A percentile compares a stretch with the other conserved stretches of the same genome.
Evolutionary conservation across 2,329 filamentous ascomycete species (phyloP).

Genomic region (Sporothrix sp.): DNA sequence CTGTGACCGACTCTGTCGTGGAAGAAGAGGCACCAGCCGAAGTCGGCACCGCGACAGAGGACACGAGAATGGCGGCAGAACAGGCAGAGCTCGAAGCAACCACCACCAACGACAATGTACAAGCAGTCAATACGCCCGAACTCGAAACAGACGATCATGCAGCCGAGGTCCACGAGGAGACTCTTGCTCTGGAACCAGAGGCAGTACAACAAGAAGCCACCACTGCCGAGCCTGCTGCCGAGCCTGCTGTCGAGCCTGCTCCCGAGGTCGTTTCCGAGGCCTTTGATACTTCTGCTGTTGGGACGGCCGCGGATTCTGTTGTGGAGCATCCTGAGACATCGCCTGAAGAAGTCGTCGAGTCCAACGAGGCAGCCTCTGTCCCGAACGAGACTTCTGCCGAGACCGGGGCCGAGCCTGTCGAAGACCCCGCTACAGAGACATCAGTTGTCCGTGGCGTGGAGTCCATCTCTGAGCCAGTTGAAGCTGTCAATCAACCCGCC

Average conservation of each 20-base stretch:
- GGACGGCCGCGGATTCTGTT: too few relatives aligned
- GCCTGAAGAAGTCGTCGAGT: conserved; percentile 19
- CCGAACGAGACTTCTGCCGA: conserved; percentile 12
- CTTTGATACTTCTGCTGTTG: neutral
- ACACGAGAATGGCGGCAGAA: neutral
- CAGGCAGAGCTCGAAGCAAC: neutral
- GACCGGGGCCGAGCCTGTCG: neutral
- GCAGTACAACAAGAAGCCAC: too few relatives aligned
- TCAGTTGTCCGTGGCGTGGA: too few relatives aligned
- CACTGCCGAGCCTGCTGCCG: neutral
- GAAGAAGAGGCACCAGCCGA: neutral
- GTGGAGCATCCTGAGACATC: neutral
- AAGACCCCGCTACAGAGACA: conserved; percentile 11
- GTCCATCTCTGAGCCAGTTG: neutral
- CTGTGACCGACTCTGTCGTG: neutral
- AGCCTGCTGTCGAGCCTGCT: neutral
- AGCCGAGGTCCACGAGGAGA: neutral
- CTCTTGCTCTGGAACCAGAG: neutral
- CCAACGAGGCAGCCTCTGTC: too few relatives aligned
- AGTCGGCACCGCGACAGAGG: neutral
- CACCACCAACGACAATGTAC: too few relatives aligned
- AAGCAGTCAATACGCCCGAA: too few relatives aligned
- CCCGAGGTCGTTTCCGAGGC: neutral
- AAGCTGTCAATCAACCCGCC: neutral
- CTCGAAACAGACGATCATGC: neutral